phyloP scores from a whole-genome alignment of 768 basidiomycete species.

The Agrocybe chaxingu region DNA sequence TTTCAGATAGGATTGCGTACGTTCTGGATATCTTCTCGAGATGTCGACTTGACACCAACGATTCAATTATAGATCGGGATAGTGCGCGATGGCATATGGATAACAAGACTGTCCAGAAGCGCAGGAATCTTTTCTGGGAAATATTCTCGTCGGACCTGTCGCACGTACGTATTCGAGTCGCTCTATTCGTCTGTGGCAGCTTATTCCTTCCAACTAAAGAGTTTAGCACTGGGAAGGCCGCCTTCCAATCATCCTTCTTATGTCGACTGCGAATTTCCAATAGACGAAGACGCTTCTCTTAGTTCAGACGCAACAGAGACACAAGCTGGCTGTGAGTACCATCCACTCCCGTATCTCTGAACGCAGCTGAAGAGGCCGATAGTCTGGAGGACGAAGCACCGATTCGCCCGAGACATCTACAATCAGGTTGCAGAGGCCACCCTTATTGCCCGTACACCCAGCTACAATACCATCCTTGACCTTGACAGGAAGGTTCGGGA shows the following conservation, averaged over 20 bases:
- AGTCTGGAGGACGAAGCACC: conserved; percentile 61
- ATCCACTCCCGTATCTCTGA: neutral
- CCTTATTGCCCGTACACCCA: conserved; percentile 43
- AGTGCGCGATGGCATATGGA: conserved; percentile 67
- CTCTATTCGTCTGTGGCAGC: neutral
- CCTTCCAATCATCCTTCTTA: conserved; percentile 58
- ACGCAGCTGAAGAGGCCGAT: neutral
- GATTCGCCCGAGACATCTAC: conserved; percentile 48
- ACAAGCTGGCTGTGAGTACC: conserved; percentile 46
- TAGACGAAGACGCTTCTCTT: conserved; percentile 48
- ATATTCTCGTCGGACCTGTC: conserved; percentile 59
- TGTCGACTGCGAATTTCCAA: conserved; percentile 59
- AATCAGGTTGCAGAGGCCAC: conserved; percentile 45
- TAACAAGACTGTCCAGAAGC: conserved; percentile 52
- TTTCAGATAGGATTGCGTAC: no score
- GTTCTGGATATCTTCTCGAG: neutral
- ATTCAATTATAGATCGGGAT: conserved; percentile 49
- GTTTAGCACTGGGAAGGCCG: conserved; percentile 56
- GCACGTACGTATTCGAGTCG: conserved; percentile 29
- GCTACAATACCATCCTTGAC: conserved; percentile 45
- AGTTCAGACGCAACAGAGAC: conserved; percentile 37
- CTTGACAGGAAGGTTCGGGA: conserved; percentile 49
- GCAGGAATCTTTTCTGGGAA: conserved; percentile 72
- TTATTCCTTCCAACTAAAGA: conserved; percentile 27
- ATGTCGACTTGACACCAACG: neutral